Evolutionary conservation across 179 eudicot genomes (phyloP).

Genomic region (Drosera spatulata): DNA sequence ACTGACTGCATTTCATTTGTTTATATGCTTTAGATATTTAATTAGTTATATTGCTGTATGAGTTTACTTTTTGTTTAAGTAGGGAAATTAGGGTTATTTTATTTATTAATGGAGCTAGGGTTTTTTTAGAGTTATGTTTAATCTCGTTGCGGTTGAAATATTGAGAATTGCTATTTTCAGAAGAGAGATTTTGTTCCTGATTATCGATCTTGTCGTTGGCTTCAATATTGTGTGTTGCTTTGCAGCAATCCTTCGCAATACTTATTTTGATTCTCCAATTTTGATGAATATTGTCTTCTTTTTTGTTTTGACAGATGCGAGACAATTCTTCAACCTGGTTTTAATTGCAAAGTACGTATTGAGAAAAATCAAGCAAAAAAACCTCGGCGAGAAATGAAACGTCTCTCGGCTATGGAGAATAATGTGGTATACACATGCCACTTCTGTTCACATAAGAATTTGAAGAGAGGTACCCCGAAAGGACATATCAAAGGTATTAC

Average conservation of each 20-base stretch:
- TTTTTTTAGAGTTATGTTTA: too few relatives aligned
- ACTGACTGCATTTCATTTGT: too few relatives aligned
- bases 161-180: too few relatives aligned
- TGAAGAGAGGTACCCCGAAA: constrained; percentile 63
- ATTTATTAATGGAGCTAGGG: too few relatives aligned
- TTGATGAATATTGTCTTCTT: background rate
- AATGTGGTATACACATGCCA: constrained; percentile 65
- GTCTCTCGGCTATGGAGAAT: constrained; percentile 28
- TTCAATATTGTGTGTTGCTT: background rate
- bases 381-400: constrained; percentile 22
- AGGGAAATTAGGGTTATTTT: too few relatives aligned
- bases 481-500: constrained; percentile 41
- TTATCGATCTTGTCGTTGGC: too few relatives aligned
- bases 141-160: too few relatives aligned
- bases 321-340: constrained; percentile 76
- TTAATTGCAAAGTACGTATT: constrained; percentile 68
- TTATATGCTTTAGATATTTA: too few relatives aligned
- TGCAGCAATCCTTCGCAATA: background rate
- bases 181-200: too few relatives aligned
- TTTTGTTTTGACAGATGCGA: constrained; percentile 46
- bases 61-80: too few relatives aligned
- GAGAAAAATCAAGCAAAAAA: constrained; percentile 45
- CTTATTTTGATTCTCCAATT: background rate
- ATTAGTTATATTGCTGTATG: too few relatives aligned
- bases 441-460: constrained; percentile 61